Evolutionary conservation across 495 filamentous ascomycete genomes (phyloP).

Genomic region (Neurospora sp.): DNA sequence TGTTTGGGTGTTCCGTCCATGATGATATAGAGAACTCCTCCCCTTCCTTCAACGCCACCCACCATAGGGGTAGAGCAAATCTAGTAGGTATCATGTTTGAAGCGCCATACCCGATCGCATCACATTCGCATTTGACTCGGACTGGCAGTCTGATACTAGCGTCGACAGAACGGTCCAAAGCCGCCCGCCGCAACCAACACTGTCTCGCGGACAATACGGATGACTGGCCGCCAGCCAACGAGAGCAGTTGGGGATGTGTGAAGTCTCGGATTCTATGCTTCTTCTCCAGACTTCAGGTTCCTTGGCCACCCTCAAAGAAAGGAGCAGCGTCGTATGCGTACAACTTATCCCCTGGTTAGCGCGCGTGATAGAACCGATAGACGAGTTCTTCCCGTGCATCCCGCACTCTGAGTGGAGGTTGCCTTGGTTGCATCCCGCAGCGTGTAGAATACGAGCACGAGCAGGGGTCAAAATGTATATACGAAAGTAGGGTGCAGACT

Average conservation of each 20-base stretch:
- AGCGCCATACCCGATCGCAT: not conserved
- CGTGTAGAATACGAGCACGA: too few relatives aligned
- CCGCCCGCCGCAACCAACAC: not conserved
- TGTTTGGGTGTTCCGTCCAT: too few relatives aligned
- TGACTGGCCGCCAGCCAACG: not conserved
- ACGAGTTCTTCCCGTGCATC: not conserved
- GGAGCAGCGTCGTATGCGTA: not conserved
- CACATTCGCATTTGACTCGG: not conserved
- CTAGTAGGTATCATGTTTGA: not conserved
- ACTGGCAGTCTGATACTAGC: not conserved
- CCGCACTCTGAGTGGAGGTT: not conserved
- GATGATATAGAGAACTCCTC: too few relatives aligned
- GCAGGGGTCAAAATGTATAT: too few relatives aligned
- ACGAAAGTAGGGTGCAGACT: too few relatives aligned
- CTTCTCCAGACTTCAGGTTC: not conserved
- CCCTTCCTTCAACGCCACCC: not conserved
- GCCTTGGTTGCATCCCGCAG: not conserved
- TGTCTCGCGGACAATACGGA: not conserved
- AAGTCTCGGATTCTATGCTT: not conserved
- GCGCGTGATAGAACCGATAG: not conserved
- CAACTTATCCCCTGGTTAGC: not conserved
- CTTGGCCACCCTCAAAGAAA: not conserved
- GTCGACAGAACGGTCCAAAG: not conserved
- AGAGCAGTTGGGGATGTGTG: not conserved
- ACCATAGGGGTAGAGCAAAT: not conserved